Evolutionary conservation across 2,329 filamentous ascomycete species (phyloP), one percentile per base, ranked within the genome.

Genomic region (Nannizzia gypsea): DNA sequence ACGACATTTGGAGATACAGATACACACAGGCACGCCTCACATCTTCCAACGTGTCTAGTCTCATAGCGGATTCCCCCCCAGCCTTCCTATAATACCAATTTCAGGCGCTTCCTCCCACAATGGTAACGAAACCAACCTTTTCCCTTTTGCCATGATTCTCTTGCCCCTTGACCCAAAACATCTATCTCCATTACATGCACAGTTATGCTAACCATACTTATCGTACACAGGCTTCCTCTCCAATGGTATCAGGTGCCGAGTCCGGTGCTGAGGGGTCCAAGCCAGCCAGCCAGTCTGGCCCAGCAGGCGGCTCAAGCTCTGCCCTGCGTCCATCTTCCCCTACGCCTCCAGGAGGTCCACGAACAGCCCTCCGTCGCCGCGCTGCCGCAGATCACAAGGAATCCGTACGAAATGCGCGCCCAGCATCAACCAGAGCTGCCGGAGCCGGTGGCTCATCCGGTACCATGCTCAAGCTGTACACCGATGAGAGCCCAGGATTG

Each of bases 381-480:
- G 92, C 93, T 48, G 93, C 93, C 31, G 92, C 92, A 69, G 93
- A 97, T 75, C 89, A 96, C 79, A 96, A 96, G 77, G 93, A 97
- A 78, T 93, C 95, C 78, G 84, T 92, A 68, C 91, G 92, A 71
- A 99, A 95, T 87, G 88, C 84, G 66, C 83, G 93, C 67, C 93
- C 93, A 57, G 89, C 86, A 74, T 95, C 89, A 79, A 99, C 93
- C 66, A 84, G 93, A 69, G 86, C 92, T 42, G 93, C 93, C 36
- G 93, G 93, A 68, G 93, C 93, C 17, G 93, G 93, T 67, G 93
- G 93, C 66, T 96, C 90, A 73, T 95, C 88, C 76, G 95, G 90
- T 79, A 99, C 93, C 58, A 99, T 99, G 93, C 81, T 99, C 80
- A 92, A 91, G 77, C 86, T 99, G 50, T 99, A 99, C 84, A 99